Evolutionary conservation across 164 flowering plant species (phyloP).

Genomic region (Annona squamosa): DNA sequence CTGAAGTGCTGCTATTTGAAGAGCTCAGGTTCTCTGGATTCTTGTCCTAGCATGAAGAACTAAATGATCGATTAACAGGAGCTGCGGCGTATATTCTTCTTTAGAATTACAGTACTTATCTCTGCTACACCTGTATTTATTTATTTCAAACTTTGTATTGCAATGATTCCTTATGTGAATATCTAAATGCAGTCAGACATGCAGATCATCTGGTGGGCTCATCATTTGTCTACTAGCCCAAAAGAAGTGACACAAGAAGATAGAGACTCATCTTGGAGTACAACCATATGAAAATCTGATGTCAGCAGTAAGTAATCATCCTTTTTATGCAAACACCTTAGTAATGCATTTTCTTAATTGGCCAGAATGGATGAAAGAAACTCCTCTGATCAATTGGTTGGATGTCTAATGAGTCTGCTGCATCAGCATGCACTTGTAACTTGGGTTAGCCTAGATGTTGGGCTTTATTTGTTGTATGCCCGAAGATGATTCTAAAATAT

Average conservation of each 20-base stretch:
- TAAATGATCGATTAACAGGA: slow-evolving; percentile 9
- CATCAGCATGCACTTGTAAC: too few species aligned
- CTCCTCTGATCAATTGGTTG: too few species aligned
- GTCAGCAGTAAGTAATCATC: too few species aligned
- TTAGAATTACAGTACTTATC: slow-evolving; percentile 17
- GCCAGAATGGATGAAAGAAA: too few species aligned
- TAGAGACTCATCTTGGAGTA: too few species aligned
- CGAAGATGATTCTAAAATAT: too few species aligned
- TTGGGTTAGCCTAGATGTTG: too few species aligned
- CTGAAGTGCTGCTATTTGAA: slow-evolving; percentile 9
- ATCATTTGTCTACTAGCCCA: not conserved
- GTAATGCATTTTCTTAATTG: too few species aligned
- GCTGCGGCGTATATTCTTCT: slow-evolving; percentile 14
- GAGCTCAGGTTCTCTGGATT: slow-evolving; percentile 23
- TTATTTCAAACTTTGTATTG: not conserved
- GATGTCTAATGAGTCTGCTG: too few species aligned
- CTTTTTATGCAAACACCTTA: too few species aligned
- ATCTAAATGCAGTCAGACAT: not conserved
- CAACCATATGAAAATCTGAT: too few species aligned
- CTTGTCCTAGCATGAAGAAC: slow-evolving; percentile 12
- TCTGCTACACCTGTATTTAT: not conserved
- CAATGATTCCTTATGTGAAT: not conserved
- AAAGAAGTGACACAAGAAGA: not conserved
- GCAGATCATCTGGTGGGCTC: not conserved
- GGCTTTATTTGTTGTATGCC: too few species aligned